Conservation (phyloP, 305 asterid genomes). For the Fraxinus ornus region DNA sequence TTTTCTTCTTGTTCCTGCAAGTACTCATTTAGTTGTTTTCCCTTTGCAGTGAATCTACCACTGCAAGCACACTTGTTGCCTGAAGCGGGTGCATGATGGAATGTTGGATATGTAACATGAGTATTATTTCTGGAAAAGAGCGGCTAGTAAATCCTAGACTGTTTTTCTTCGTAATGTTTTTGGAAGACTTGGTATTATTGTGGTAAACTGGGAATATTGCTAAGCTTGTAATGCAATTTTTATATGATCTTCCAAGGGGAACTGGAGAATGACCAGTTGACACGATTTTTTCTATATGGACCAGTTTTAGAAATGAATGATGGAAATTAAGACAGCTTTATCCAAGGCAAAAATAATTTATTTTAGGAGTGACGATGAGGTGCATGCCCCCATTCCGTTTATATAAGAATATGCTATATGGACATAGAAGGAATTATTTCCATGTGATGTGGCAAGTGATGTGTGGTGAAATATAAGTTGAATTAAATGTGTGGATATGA, state of each 20-base stretch:
- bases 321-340: not conserved
- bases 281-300: not conserved
- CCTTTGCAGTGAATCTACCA: conserved; percentile 57
- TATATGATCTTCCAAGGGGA: not conserved
- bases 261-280: not conserved
- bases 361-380: not conserved
- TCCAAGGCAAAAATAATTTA: not conserved
- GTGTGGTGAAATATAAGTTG: not conserved
- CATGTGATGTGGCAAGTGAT: not conserved
- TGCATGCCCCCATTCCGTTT: not conserved
- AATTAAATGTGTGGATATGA: not conserved
- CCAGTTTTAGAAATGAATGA: not conserved
- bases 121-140: conserved; percentile 18
- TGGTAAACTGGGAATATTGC: not conserved
- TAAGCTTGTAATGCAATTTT: not conserved
- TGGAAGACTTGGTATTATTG: not conserved
- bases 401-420: not conserved
- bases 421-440: not conserved
- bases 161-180: not conserved
- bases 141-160: not conserved
- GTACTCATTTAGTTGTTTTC: conserved; percentile 3
- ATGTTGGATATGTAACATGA: conserved; percentile 19
- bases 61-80: conserved; percentile 71
- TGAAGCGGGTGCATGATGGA: conserved; percentile 19
- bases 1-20: not conserved